Percentiles rank a stretch among this genome's conserved stretches.
phyloP scores from a whole-genome alignment of 2,329 filamentous ascomycete genomes.

The Fusarium setosum region DNA sequence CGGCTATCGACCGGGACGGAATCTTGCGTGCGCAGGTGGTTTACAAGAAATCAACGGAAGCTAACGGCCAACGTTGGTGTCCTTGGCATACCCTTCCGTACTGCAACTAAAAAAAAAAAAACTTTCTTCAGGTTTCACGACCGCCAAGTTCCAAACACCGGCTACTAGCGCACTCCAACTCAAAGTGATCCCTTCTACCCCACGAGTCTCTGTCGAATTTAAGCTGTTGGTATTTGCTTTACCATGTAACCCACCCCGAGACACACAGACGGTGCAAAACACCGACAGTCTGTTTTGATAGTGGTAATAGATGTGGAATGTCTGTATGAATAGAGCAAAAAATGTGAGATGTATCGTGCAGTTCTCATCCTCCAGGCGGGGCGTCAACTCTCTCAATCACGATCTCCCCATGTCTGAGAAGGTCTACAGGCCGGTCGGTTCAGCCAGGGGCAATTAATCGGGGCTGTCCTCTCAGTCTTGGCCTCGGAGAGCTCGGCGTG shows the following conservation, averaged over 20 bases:
- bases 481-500: neutral
- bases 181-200: neutral
- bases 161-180: neutral
- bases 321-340: no score
- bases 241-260: neutral
- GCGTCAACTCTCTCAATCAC: neutral
- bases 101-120: neutral
- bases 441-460: neutral
- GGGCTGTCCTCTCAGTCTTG: neutral
- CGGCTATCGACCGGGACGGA: neutral
- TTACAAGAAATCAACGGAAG: neutral
- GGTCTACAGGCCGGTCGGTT: no score
- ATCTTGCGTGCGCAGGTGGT: neutral
- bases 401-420: slow-evolving; percentile 4
- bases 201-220: neutral
- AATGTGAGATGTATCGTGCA: slow-evolving; percentile 2
- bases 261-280: neutral
- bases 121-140: neutral
- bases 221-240: neutral
- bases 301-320: neutral
- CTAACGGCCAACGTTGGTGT: no score
- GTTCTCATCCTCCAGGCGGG: neutral
- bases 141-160: neutral
- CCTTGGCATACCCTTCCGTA: neutral
- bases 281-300: neutral